Evolutionary conservation across 129 eudicot species (phyloP).

Genomic region (Flaveria ramosissima): DNA sequence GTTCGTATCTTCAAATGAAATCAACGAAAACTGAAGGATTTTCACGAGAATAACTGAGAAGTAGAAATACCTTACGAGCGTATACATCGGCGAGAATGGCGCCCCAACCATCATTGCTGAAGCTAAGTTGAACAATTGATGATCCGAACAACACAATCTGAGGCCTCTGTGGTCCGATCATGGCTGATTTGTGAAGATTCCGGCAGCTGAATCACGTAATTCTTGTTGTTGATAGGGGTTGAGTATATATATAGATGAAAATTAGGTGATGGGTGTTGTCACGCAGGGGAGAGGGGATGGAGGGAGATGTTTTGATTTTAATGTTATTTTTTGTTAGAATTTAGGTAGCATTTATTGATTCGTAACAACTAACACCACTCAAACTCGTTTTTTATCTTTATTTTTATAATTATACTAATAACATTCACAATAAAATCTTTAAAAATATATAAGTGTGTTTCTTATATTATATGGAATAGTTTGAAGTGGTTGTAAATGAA

Average conservation of each 20-base stretch:
- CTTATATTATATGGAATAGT: too few relatives aligned
- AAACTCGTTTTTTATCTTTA: too few relatives aligned
- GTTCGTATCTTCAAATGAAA: background rate
- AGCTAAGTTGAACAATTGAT: slow-evolving; percentile 88
- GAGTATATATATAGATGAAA: background rate
- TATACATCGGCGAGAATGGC: slow-evolving; percentile 83
- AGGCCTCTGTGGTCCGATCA: slow-evolving; percentile 87
- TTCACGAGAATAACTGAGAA: background rate
- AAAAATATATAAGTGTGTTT: too few relatives aligned
- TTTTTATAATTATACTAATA: too few relatives aligned
- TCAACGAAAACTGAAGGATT: background rate
- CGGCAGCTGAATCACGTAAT: background rate
- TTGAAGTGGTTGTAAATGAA: too few relatives aligned
- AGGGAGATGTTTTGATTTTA: slow-evolving; percentile 6
- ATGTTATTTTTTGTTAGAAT: background rate
- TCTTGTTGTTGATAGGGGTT: background rate
- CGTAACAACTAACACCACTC: too few relatives aligned
- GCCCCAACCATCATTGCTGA: slow-evolving; percentile 95
- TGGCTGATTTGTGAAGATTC: slow-evolving; percentile 16
- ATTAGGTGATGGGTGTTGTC: slow-evolving; percentile 3
- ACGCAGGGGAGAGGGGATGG: background rate
- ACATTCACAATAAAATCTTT: too few relatives aligned
- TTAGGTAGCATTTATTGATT: too few relatives aligned
- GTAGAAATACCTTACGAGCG: slow-evolving; percentile 69
- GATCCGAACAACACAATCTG: slow-evolving; percentile 90